phyloP scores from a whole-genome alignment of 2,329 filamentous ascomycete species.

The Blastomyces gilchristii region DNA sequence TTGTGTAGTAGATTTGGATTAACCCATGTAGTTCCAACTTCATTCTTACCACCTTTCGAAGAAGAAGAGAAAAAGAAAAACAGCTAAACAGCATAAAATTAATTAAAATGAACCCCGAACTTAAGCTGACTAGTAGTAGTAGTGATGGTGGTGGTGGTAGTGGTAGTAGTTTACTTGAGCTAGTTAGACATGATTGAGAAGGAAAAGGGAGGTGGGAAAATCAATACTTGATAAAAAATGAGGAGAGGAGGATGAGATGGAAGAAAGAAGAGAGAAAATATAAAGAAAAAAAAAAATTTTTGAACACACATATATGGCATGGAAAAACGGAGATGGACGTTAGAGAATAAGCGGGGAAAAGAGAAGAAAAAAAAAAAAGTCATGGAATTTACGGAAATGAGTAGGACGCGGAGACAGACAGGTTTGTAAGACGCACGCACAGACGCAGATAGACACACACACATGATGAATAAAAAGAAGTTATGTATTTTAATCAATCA shows the following conservation, averaged over 20 bases:
- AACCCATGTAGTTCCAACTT: too few species aligned
- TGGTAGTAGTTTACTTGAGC: background rate
- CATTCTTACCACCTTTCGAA: too few species aligned
- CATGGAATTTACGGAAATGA: background rate
- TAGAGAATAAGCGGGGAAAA: background rate
- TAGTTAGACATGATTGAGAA: background rate
- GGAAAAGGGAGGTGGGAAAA: background rate
- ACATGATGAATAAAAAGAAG: background rate
- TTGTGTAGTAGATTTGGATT: too few species aligned
- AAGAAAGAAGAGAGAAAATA: background rate
- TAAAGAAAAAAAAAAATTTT: background rate
- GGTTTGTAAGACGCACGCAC: background rate
- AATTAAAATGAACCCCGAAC: background rate
- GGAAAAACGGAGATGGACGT: background rate
- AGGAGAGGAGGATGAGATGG: background rate
- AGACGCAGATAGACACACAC: background rate
- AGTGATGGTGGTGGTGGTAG: too few species aligned
- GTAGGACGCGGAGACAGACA: background rate
- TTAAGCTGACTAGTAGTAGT: background rate
- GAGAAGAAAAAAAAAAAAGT: background rate
- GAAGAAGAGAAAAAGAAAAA: background rate
- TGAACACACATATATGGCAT: background rate
- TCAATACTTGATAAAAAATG: background rate
- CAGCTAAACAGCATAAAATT: background rate
- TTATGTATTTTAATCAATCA: conserved; percentile 2